Evolutionary conservation across 2,329 filamentous ascomycete genomes (phyloP), one percentile per base, ranked within the genome.

Genomic region (Zasmidium angulare): DNA sequence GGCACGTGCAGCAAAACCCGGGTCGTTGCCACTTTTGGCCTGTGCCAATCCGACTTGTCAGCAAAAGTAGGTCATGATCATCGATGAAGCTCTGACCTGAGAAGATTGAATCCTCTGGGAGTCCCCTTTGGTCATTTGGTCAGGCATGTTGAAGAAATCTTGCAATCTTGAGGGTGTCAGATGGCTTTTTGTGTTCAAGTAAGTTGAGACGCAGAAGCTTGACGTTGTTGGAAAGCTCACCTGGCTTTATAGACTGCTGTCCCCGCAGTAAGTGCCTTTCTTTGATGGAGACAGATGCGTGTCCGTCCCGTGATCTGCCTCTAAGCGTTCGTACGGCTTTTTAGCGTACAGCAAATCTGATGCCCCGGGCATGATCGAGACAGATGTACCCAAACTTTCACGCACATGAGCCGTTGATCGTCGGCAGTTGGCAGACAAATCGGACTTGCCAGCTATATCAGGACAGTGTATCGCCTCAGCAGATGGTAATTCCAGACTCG

Each of bases 11-110:
- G 60, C 57, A 47, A 62, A 64, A 11, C 56, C 60, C 4, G 49
- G 50, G 31, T 64, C 60, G n/a, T 62, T 62, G 40, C 60, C 62
- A 14, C 47, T 47, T 24, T 62, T 62, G 54, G 60, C 62, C 62
- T 63, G 46, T 10, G 17, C 6, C 14, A 19, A 58, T 29, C 9
- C 9, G n/a, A n/a, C n/a, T 14, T 2, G 22, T 12, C 21, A 17
- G 7, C 14, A 4, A 40, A 17, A 10, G n/a, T n/a, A n/a, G n/a
- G n/a, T n/a, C n/a, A n/a, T n/a, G 7, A 46, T 29, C 36, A 43
- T 43, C 7, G 11, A 2, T 14, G 9, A 23, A 23, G 19, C 2
- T 29, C 49, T 21, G 50, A 61, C 61, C 31, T 63, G 40, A 14
- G 59, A 52, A 20, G 53, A 54, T 36, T 63, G 55, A 17, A 61